Evolutionary conservation across 2,329 filamentous ascomycete genomes (phyloP).

Genomic region (Neurospora sp.): DNA sequence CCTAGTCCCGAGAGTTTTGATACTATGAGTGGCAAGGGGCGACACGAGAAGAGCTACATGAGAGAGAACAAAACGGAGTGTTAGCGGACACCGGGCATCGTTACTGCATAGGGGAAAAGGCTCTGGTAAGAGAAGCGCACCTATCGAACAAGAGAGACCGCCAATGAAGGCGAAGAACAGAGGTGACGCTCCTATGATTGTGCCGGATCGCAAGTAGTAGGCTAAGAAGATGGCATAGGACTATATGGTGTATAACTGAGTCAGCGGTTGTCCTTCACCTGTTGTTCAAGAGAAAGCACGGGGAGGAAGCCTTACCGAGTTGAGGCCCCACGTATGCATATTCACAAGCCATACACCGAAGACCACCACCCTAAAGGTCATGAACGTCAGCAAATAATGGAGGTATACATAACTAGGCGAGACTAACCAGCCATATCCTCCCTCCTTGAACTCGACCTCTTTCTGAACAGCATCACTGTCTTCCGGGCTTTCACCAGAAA

Average conservation of each 20-base stretch:
- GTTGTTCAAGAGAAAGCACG: background rate
- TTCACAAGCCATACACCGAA: constrained; percentile 47
- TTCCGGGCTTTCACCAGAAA: background rate
- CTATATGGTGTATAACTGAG: constrained; percentile 18
- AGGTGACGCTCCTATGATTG: constrained; percentile 52
- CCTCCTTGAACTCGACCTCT: constrained; percentile 35
- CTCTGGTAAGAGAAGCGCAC: constrained; percentile 14
- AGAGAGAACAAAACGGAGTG: background rate
- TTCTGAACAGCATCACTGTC: background rate
- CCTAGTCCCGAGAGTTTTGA: constrained; percentile 53
- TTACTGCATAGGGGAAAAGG: background rate
- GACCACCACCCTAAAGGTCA: constrained; percentile 38
- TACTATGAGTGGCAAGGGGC: constrained; percentile 54
- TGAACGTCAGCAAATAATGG: background rate
- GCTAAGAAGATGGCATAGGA: constrained; percentile 50
- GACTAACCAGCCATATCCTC: constrained; percentile 49
- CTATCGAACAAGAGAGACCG: constrained; percentile 52
- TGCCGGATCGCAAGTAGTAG: constrained; percentile 45
- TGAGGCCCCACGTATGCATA: constrained; percentile 67
- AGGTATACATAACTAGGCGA: background rate
- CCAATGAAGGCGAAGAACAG: constrained; percentile 73
- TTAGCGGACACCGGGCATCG: constrained; percentile 18
- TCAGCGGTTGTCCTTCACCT: background rate
- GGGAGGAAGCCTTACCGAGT: constrained; percentile 37
- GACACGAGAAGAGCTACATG: constrained; percentile 53